Evolutionary conservation across 2,329 filamentous ascomycete species (phyloP), one percentile per base, ranked within the genome.

Genomic region (Drechslerella coelobrocha): DNA sequence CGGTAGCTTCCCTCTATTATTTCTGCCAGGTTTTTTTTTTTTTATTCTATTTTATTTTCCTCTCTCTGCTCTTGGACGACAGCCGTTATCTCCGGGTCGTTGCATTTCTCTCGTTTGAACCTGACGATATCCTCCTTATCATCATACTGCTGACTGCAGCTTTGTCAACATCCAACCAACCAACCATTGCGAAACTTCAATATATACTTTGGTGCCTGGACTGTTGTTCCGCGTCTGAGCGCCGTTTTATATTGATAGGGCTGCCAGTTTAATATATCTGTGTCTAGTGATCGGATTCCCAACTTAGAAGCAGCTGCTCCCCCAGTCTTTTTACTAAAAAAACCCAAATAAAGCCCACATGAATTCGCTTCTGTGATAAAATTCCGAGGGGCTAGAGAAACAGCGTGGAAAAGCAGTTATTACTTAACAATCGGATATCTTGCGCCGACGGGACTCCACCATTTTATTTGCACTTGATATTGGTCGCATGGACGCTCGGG

Each of bases 231-330:
- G 29, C 54, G 63, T 69, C 17, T 57, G 57, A 62, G 57, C 27
- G 52, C 29, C 45, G 57, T 69, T 69, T 59, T 55, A 62, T 62
- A 57, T 69, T 53, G 45, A 68, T 61, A 60, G 55, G 51, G 39
- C 6, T 21, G n/a, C 50, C 27, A 21, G 2, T 26, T 17, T 24
- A n/a, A 26, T 26, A 14, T 34, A 12, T n/a, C 37, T n/a, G 27
- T 10, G 26, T 48, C 29, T 39, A 55, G 60, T 56, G 60, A 63
- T 23, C 55, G 48, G 55, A 50, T 60, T 51, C 55, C 55, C 14
- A 50, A 34, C 55, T 51, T 60, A 48, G 56, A 43, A 52, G 47
- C 24, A 50, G 14, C 37, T 37, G 21, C 37, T 41, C 19, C 21
- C 17, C n/a, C 12, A 48, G 23, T 14, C 4, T 37, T 26, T 27